Conservation (phyloP, 2,329 filamentous ascomycete genomes). For the Colletotrichum cuscutae region DNA sequence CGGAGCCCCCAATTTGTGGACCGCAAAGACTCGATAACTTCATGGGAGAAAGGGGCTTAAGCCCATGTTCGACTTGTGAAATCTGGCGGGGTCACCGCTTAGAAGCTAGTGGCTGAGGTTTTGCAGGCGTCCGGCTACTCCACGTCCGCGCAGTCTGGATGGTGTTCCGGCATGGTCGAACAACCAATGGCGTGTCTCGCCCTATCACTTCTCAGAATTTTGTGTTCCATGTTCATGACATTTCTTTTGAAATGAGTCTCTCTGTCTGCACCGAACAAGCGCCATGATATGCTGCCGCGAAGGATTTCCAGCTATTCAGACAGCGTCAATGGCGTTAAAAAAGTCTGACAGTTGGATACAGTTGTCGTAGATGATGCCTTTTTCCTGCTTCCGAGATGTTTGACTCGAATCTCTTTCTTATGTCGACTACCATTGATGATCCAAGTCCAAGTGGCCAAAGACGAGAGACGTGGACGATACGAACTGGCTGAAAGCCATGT, state of each 20-base stretch:
- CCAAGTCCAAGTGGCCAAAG: conserved; percentile 23
- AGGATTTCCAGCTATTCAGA: conserved; percentile 4
- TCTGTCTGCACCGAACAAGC: conserved; percentile 16
- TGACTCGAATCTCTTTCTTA: conserved; percentile 33
- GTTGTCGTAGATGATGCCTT: conserved; percentile 29
- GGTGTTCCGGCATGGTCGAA: conserved; percentile 20
- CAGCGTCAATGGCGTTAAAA: conserved; percentile 33
- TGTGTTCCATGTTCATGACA: conserved; percentile 14
- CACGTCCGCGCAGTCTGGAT: conserved; percentile 25
- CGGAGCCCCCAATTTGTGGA: conserved; percentile 2
- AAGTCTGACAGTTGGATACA: not conserved
- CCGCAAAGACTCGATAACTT: conserved; percentile 22
- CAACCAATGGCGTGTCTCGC: conserved; percentile 31
- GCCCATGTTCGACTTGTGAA: conserved; percentile 8
- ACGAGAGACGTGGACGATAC: conserved; percentile 7
- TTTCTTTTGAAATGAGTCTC: conserved; percentile 29
- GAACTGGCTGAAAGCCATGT: conserved; percentile 19
- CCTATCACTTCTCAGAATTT: conserved; percentile 35
- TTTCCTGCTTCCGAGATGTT: conserved; percentile 21
- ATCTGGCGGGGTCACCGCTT: conserved; percentile 22
- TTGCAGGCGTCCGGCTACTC: conserved; percentile 24
- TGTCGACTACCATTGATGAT: conserved; percentile 15
- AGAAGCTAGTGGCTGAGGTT: conserved; percentile 24
- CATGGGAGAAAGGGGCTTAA: conserved; percentile 1
- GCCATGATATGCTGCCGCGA: conserved; percentile 5